Evolutionary conservation across 352 stramenopile species (phyloP).

Genomic region (Phytophthora meadii): DNA sequence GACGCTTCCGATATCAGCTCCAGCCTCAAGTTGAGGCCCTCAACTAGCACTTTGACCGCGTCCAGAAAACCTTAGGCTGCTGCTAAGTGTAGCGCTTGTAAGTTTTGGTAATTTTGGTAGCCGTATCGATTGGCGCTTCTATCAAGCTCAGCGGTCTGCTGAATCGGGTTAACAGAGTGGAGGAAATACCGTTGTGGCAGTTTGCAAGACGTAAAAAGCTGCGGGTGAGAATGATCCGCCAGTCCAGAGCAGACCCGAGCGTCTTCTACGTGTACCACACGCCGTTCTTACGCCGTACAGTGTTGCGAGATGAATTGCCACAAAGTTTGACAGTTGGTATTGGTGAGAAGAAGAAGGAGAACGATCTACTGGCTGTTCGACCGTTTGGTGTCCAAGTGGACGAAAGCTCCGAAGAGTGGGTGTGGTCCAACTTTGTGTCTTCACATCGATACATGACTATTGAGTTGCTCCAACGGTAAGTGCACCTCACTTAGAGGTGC

Average conservation of each 20-base stretch:
- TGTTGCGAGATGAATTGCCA: slow-evolving; percentile 69
- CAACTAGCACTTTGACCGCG: no score
- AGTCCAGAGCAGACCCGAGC: slow-evolving; percentile 68
- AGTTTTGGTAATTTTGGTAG: slow-evolving; percentile 18
- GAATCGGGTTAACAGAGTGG: slow-evolving; percentile 54
- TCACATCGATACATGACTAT: slow-evolving; percentile 71
- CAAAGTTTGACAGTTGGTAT: slow-evolving; percentile 19
- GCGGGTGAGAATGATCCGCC: slow-evolving; percentile 73
- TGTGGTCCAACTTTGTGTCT: slow-evolving; percentile 73
- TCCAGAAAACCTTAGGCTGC: no score
- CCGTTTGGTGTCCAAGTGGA: slow-evolving; percentile 81
- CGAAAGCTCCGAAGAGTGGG: slow-evolving; percentile 69
- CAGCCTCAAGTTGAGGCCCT: no score
- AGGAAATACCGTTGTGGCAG: slow-evolving; percentile 69
- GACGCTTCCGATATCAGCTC: no score
- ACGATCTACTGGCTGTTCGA: slow-evolving; percentile 66
- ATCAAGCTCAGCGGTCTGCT: slow-evolving; percentile 69
- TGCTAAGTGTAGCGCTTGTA: no score
- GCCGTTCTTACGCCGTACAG: slow-evolving; percentile 64
- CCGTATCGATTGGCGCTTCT: slow-evolving; percentile 46
- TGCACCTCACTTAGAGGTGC: no score
- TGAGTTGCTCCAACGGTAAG: slow-evolving; percentile 54
- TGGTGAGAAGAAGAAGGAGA: slow-evolving; percentile 12
- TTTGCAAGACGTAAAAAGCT: slow-evolving; percentile 77
- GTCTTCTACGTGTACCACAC: slow-evolving; percentile 88